Conservation (phyloP, 495 filamentous ascomycete species). For the Daldinia caldariorum region DNA sequence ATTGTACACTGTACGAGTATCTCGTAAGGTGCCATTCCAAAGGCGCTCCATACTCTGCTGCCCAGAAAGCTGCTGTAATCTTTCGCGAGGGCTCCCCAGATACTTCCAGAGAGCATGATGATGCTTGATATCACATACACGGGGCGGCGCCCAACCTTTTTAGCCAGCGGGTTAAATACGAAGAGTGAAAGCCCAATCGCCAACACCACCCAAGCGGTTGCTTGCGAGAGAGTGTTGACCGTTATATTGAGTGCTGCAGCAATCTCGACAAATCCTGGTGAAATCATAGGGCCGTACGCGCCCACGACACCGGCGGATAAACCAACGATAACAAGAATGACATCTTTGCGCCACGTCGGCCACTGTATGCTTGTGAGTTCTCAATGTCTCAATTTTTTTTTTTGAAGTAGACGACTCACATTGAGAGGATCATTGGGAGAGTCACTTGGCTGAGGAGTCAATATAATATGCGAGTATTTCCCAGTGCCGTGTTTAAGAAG, state of each 20-base stretch:
- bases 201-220: constrained; percentile 53
- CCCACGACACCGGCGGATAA: constrained; percentile 64
- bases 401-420: constrained; percentile 42
- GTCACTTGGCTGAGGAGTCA: constrained; percentile 65
- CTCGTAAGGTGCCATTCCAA: constrained; percentile 69
- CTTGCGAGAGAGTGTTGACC: constrained; percentile 47
- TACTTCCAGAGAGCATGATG: constrained; percentile 66
- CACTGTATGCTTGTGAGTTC: constrained; percentile 50
- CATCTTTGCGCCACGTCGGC: constrained; percentile 64
- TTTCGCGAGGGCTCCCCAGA: constrained; percentile 69
- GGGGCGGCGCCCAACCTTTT: constrained; percentile 71
- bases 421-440: constrained; percentile 66
- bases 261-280: constrained; percentile 57
- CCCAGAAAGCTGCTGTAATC: constrained; percentile 67
- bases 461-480: constrained; percentile 57
- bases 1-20: constrained; percentile 66
- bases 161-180: constrained; percentile 70
- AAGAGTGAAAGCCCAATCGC: constrained; percentile 56
- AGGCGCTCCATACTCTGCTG: constrained; percentile 57
- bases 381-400: constrained; percentile 3
- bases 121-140: constrained; percentile 67
- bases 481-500: constrained; percentile 62
- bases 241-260: constrained; percentile 50
- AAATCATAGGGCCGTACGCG: constrained; percentile 66
- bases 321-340: constrained; percentile 63